A percentile compares a stretch with the other conserved stretches of the same genome.
Conservation (phyloP, 495 filamentous ascomycete species). For the Neurospora terricola region DNA sequence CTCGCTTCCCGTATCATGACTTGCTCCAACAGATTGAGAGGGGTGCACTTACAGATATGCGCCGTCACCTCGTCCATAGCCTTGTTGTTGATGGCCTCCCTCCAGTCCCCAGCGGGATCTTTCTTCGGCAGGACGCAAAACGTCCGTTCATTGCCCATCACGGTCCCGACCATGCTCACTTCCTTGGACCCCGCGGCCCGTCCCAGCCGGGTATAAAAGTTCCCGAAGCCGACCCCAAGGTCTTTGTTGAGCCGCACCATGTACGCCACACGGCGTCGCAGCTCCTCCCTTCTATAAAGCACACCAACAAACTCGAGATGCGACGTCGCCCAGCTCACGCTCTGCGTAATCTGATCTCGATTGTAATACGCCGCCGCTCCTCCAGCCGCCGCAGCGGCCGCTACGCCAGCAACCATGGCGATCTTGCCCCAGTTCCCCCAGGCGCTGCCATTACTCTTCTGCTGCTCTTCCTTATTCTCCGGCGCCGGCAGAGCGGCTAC, state of each 20-base stretch:
- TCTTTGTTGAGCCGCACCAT: constrained; percentile 47
- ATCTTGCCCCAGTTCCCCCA: constrained; percentile 66
- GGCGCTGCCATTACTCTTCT: constrained; percentile 31
- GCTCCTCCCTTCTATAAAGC: constrained; percentile 65
- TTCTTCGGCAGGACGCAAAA: constrained; percentile 70
- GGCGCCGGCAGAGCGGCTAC: constrained; percentile 24
- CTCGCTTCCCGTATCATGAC: not conserved
- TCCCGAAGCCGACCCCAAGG: constrained; percentile 57
- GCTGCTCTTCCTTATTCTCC: constrained; percentile 8
- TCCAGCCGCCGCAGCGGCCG: constrained; percentile 72
- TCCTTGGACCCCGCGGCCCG: constrained; percentile 39
- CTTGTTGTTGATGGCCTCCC: constrained; percentile 63
- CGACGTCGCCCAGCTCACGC: constrained; percentile 70
- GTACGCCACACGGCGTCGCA: constrained; percentile 53
- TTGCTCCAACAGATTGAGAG: not conserved
- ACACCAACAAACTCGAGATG: constrained; percentile 96
- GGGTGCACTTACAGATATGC: constrained; percentile 52
- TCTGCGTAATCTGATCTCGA: constrained; percentile 61
- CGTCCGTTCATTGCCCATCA: constrained; percentile 54
- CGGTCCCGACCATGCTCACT: constrained; percentile 36
- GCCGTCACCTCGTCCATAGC: constrained; percentile 70
- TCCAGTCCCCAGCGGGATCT: constrained; percentile 45
- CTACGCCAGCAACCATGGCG: constrained; percentile 74
- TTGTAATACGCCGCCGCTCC: constrained; percentile 81
- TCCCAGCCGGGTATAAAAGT: constrained; percentile 78